Evolutionary conservation across 192 early-diverging fungal genomes (phyloP).

Genomic region (Bifiguratus adelaidae): DNA sequence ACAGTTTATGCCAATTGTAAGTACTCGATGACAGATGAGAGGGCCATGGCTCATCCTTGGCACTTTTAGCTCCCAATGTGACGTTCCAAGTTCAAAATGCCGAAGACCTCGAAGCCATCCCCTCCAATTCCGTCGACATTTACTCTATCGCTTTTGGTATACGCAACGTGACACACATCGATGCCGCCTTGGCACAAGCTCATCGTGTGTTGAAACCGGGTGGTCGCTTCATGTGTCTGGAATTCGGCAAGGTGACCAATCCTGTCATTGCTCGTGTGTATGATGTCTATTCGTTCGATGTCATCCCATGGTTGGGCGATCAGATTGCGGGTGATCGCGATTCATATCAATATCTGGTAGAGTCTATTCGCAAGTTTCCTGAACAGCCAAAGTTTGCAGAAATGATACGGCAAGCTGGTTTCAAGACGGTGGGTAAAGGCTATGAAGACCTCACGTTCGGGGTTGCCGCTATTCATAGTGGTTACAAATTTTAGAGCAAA

Average conservation of each 20-base stretch:
- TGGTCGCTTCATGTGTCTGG: conserved; percentile 91
- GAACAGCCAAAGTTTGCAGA: conserved; percentile 79
- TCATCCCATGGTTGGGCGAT: conserved; percentile 85
- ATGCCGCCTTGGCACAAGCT: conserved; percentile 80
- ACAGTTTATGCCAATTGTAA: conserved; percentile 37
- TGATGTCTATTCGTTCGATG: conserved; percentile 88
- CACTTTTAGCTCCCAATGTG: conserved; percentile 44
- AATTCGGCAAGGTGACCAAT: conserved; percentile 86
- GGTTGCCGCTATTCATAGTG: conserved; percentile 91
- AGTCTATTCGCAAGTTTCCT: conserved; percentile 92
- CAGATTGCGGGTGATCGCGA: conserved; percentile 78
- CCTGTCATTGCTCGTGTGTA: conserved; percentile 79
- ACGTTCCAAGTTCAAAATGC: conserved; percentile 82
- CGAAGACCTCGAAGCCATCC: conserved; percentile 66
- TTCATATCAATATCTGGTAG: conserved; percentile 96
- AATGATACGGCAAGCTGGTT: conserved; percentile 86
- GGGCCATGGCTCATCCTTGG: conserved; percentile 2
- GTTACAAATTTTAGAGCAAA: conserved; percentile 86
- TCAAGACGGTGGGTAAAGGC: conserved; percentile 77
- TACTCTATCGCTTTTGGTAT: conserved; percentile 99
- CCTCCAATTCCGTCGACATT: conserved; percentile 72
- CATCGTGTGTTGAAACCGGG: conserved; percentile 92
- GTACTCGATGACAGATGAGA: neutral
- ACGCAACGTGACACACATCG: conserved; percentile 91
- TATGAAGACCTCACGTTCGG: conserved; percentile 97